Percentiles rank a stretch among this genome's conserved stretches.
Evolutionary conservation across 2,329 filamentous ascomycete species (phyloP).

Genomic region (Nigrograna mackinnonii): DNA sequence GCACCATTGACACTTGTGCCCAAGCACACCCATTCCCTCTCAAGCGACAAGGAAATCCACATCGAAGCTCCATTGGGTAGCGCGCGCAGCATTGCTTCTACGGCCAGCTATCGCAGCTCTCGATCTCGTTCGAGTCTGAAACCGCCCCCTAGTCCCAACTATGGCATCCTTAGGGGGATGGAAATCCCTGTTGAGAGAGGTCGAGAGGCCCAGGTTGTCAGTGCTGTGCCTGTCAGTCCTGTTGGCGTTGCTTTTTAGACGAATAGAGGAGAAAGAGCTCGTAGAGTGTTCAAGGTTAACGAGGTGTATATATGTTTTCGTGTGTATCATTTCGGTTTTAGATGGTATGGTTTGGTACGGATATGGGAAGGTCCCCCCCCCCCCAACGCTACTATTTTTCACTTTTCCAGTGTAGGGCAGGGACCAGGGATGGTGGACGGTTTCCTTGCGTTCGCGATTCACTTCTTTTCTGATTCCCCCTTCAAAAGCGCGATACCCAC

Average conservation of each 20-base stretch:
- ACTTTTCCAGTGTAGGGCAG: no score
- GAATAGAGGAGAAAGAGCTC: neutral
- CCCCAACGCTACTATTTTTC: no score
- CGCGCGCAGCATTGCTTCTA: slow-evolving; percentile 13
- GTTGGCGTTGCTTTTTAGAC: slow-evolving; percentile 40
- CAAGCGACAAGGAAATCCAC: slow-evolving; percentile 28
- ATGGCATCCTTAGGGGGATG: slow-evolving; percentile 31
- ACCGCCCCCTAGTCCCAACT: slow-evolving; percentile 30
- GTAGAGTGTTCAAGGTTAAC: neutral
- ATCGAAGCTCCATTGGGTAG: slow-evolving; percentile 20
- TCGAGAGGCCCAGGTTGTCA: no score
- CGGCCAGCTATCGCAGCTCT: neutral
- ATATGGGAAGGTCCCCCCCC: no score
- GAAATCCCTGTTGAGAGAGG: slow-evolving; percentile 27
- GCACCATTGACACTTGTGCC: slow-evolving; percentile 28
- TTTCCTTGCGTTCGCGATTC: no score
- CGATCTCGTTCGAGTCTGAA: slow-evolving; percentile 18
- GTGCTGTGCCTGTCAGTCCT: slow-evolving; percentile 16
- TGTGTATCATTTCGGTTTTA: no score
- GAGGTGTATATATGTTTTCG: no score
- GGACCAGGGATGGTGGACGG: no score
- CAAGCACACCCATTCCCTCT: no score
- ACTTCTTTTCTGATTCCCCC: no score
- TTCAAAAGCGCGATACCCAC: no score
- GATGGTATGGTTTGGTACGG: no score